A percentile compares a stretch with the other conserved stretches of the same genome.
Conservation (phyloP, 1,284 basidiomycete genomes). For the Irpex sp. region DNA sequence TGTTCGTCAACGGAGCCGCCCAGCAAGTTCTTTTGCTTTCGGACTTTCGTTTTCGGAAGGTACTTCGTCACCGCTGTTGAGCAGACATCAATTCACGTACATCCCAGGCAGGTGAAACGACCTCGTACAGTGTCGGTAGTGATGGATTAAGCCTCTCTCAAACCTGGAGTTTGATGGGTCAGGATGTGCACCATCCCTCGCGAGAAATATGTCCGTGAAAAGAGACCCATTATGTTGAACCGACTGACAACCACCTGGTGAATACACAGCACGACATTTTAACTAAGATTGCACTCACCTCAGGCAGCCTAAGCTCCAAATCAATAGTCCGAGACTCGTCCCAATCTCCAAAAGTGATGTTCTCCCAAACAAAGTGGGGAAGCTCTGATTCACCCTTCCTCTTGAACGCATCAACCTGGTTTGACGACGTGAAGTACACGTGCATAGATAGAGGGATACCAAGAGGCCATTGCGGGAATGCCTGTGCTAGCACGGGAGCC, state of each 20-base stretch:
- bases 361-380: conserved; percentile 76
- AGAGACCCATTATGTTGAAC: conserved; percentile 80
- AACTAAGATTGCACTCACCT: conserved; percentile 35
- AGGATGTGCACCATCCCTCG: conserved; percentile 61
- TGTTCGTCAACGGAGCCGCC: conserved; percentile 31
- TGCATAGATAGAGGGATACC: conserved; percentile 66
- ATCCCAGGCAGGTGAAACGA: background rate
- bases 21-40: conserved; percentile 86
- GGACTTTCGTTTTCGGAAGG: conserved; percentile 64
- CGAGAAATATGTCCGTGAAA: conserved; percentile 86
- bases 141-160: conserved; percentile 59
- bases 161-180: conserved; percentile 57
- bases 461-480: conserved; percentile 53
- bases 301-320: conserved; percentile 70
- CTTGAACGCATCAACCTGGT: conserved; percentile 52
- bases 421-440: conserved; percentile 67
- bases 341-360: conserved; percentile 83
- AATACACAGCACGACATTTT: background rate
- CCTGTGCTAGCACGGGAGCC: conserved; percentile 45
- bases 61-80: conserved; percentile 80
- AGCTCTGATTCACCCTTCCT: conserved; percentile 43
- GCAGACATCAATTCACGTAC: conserved; percentile 8
- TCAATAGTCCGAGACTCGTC: conserved; percentile 64
- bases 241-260: conserved; percentile 36
- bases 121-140: conserved; percentile 75